phyloP scores from a whole-genome alignment of 257 asterid genomes.

The Plantago elongata region DNA sequence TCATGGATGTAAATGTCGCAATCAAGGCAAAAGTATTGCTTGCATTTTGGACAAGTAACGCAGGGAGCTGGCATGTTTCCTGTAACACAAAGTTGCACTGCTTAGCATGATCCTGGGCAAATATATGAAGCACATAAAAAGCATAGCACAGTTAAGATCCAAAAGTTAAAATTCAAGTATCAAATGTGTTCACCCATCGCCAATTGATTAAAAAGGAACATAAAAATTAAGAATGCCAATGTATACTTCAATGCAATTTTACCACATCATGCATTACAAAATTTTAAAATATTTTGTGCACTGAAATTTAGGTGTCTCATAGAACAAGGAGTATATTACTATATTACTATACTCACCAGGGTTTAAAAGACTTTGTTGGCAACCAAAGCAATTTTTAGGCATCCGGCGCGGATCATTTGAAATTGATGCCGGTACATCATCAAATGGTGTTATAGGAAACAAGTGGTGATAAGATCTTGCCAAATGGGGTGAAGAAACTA shows the following conservation, averaged over 20 bases:
- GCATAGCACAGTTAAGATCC: no score
- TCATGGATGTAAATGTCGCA: constrained; percentile 95
- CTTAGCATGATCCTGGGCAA: no score
- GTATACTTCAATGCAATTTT: not conserved
- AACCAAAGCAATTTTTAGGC: constrained; percentile 68
- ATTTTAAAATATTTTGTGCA: not conserved
- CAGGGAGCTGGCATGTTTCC: constrained; percentile 62
- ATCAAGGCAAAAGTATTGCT: constrained; percentile 78
- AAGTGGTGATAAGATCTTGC: constrained; percentile 97
- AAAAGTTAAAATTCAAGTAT: no score
- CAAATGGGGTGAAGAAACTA: constrained; percentile 94
- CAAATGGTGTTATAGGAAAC: constrained; percentile 89
- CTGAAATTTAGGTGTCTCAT: not conserved
- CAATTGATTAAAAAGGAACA: no score
- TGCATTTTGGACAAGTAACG: constrained; percentile 87
- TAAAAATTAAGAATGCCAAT: no score
- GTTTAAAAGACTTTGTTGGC: constrained; percentile 74
- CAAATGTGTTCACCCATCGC: no score
- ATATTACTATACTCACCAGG: constrained; percentile 44
- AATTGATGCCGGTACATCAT: constrained; percentile 59
- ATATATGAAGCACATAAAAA: no score
- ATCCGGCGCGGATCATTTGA: constrained; percentile 33
- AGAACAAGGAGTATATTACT: not conserved
- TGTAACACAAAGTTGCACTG: constrained; percentile 25
- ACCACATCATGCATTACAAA: not conserved